Base-by-base conservation (phyloP, 208 protist species). In the Trypanosoma caninum region DNA sequence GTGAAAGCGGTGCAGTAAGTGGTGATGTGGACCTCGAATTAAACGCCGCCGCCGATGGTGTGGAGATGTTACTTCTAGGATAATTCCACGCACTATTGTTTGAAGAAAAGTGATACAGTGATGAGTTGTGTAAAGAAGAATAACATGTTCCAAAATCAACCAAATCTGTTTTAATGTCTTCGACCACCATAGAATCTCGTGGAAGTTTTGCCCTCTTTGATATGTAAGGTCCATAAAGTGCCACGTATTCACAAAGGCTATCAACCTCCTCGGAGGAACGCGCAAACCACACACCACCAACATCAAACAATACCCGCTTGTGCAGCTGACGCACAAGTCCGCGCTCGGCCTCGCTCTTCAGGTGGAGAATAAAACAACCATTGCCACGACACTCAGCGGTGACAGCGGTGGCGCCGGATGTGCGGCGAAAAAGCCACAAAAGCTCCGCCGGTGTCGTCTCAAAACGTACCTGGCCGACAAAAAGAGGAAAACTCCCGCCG, bases 381-480 rank as follows among this genome's bases (percentile, higher is more conserved):
- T 67, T 78, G 7, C 84, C 82, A 31, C 87, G 78, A 40, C 75
- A 76, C 61, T 94, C 84, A 42, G 90, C 60, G 48, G 79, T 76
- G 20, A 66, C 70, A 30, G 76, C 66, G 37, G 64, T 70, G n/a
- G 81, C 84, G 2, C 84, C 80, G 31, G 59, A 84, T 31, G 72
- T 81, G 22, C 82, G 82, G 38, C 84, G 80, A 10, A 94, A 67
- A n/a, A 94, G 64, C 84, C 84, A 91, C 23, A 79, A 61, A 20
- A 94, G 66, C 69, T 91, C 80, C 9, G 79, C 78, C 3, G 77
- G 62, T 11, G 84, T 88, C 27, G 80, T 90, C 58, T 94, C 84
- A 55, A 91, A 91, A 52, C 82, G 82, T 22, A 94, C 77, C 69
- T 94, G 87, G 2, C 84, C 87, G 62, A 94, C 80, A 48, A 94